A percentile compares a stretch with the other conserved stretches of the same genome.
phyloP scores from a whole-genome alignment of 1,139 yeast genomes.

The Candida pseudocylindracea region DNA sequence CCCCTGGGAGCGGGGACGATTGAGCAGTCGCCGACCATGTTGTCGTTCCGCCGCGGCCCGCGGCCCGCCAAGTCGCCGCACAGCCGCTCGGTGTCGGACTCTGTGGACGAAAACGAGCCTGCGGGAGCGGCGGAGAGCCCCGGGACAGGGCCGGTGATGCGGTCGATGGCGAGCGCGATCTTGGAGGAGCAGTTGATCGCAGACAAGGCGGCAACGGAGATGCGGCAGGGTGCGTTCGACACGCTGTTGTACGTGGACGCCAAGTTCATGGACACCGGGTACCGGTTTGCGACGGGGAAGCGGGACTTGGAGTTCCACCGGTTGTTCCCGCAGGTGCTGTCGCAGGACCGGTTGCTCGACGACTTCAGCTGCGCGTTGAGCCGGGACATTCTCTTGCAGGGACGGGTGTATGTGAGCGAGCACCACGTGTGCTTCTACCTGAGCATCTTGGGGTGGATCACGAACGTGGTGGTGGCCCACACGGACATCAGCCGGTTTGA shows the following conservation, averaged over 20 bases:
- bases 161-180: too few species aligned
- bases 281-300: constrained; percentile 37
- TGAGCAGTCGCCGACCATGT: too few species aligned
- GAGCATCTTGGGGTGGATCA: constrained; percentile 85
- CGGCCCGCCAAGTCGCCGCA: too few species aligned
- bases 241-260: constrained; percentile 15
- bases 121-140: too few species aligned
- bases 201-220: constrained; percentile 1
- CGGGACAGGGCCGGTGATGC: too few species aligned
- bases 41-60: too few species aligned
- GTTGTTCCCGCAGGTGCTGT: constrained; percentile 45
- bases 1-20: too few species aligned
- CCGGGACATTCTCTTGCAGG: constrained; percentile 78
- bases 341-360: constrained; percentile 51
- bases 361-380: constrained; percentile 84
- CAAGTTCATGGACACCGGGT: constrained; percentile 12
- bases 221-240: constrained; percentile 10
- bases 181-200: background rate
- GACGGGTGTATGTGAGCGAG: constrained; percentile 69
- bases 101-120: too few species aligned
- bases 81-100: too few species aligned
- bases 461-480: constrained; percentile 52
- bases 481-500: constrained; percentile 56
- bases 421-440: constrained; percentile 72
- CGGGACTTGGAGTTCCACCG: constrained; percentile 67